Evolutionary conservation across 2,329 filamentous ascomycete species (phyloP).

Genomic region (Madurella mycetomatis): DNA sequence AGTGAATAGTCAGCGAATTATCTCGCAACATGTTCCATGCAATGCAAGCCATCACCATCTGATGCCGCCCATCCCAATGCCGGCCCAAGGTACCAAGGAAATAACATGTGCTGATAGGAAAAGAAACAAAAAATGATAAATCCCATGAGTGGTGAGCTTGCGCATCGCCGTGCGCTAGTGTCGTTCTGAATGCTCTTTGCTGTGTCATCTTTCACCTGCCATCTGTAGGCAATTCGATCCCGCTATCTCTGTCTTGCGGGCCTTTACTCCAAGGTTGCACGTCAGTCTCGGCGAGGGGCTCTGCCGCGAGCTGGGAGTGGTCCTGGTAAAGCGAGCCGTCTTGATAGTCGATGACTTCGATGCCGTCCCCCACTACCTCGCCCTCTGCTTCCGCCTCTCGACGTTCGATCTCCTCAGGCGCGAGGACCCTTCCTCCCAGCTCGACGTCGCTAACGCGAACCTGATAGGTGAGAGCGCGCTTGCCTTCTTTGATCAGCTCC

Average conservation of each 20-base stretch:
- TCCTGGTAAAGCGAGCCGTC: constrained; percentile 23
- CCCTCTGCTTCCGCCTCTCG: constrained; percentile 7
- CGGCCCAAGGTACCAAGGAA: constrained; percentile 5
- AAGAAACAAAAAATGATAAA: not conserved
- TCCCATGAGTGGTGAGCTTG: constrained; percentile 21
- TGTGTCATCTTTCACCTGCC: constrained; percentile 26
- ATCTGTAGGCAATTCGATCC: constrained; percentile 45
- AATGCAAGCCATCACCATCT: not conserved
- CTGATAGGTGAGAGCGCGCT: constrained; percentile 78
- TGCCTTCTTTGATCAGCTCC: constrained; percentile 81
- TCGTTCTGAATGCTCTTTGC: not conserved
- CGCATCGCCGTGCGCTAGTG: constrained; percentile 4
- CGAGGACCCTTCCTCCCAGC: constrained; percentile 74
- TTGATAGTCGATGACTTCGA: constrained; percentile 10
- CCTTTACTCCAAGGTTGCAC: constrained; percentile 36
- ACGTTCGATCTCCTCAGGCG: constrained; percentile 50
- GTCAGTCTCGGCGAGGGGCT: not conserved
- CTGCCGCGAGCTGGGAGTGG: constrained; percentile 21
- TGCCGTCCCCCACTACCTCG: constrained; percentile 10
- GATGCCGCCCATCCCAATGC: constrained; percentile 11
- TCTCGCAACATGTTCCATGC: not conserved
- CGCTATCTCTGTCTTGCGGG: constrained; percentile 49
- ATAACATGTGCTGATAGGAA: constrained; percentile 5
- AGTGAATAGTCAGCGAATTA: not conserved
- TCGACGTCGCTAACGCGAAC: constrained; percentile 76